Evolutionary conservation across 768 basidiomycete genomes (phyloP), one percentile per base, ranked within the genome.

Genomic region (Kwoniella heveanensis): DNA sequence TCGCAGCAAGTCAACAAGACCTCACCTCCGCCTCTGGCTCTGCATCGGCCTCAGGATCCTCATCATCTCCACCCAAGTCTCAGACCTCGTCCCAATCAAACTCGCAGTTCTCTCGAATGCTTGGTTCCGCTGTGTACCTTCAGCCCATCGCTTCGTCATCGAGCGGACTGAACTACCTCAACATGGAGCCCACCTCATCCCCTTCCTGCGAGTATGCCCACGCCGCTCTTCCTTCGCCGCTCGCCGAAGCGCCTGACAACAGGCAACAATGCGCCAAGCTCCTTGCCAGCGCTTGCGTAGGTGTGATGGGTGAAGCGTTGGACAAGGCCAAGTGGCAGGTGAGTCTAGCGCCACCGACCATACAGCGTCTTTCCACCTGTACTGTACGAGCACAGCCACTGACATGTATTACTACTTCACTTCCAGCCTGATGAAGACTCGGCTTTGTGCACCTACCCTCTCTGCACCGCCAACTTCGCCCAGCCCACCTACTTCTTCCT

Each of bases 381-480:
- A 21, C 19, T 61, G 10, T 36, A 7, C 7, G 7, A 46, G 25
- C 47, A 47, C n/a, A 27, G 48, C 12, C n/a, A 22, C 50, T 58
- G 47, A 48, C 26, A 15, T 37, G 30, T 19, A 29, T n/a, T 17
- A 2, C 27, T 30, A 37, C 54, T 46, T 52, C n/a, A n/a, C n/a
- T 19, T 48, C 39, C 26, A 66, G 66, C 72, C 69, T 15, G 75
- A 77, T 49, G 54, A 51, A 30, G 68, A 69, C 15, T 66, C 70
- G 9, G 67, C 69, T 1, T 56, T 74, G 12, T 77, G 75, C 69
- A 63, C 65, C 36, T 58, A 46, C 54, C 70, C 72, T 21, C 57
- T 67, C 32, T 77, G 75, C 66, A 67, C 70, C 12, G 59, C 65
- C 64, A 64, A 69, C 69, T 77, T 77, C 46, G 60, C 68, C 26